Evolutionary conservation across 345 rosid genomes (phyloP).

Genomic region (Dipteronia dyeriana): DNA sequence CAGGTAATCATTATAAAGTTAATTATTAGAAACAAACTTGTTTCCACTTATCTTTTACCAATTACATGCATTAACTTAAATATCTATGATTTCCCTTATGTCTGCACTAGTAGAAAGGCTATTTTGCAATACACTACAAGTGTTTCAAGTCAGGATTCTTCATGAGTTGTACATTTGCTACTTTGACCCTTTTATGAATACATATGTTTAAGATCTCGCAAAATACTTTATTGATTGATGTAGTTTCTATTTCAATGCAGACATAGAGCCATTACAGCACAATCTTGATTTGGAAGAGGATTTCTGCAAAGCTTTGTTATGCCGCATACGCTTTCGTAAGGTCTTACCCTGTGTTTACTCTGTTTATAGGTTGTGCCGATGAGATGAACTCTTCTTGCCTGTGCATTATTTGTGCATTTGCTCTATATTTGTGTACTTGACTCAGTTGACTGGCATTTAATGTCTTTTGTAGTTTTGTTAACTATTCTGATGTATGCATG

Average conservation of each 20-base stretch:
- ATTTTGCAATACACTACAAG: not conserved
- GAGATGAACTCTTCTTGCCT: constrained; percentile 6
- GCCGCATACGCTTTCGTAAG: constrained; percentile 99
- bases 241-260: constrained; percentile 45
- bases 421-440: not conserved
- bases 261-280: constrained; percentile 78
- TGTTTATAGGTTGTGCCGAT: constrained; percentile 17
- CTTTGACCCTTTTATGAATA: not conserved
- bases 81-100: not conserved
- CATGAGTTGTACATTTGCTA: constrained; percentile 1
- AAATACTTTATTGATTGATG: constrained; percentile 11
- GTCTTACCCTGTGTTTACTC: constrained; percentile 70
- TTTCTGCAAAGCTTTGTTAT: constrained; percentile 84
- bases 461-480: not conserved
- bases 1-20: not conserved
- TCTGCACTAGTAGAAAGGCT: not conserved
- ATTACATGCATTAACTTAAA: not conserved
- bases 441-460: constrained; percentile 6
- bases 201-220: not conserved
- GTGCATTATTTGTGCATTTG: constrained; percentile 19
- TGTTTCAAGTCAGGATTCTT: not conserved
- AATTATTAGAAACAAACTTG: not conserved
- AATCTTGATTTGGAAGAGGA: constrained; percentile 77
- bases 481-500: too few species aligned
- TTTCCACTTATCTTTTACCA: not conserved